Evolutionary conservation across 1,284 basidiomycete species (phyloP).

Genomic region (Cutaneotrichosporon spelunceum): DNA sequence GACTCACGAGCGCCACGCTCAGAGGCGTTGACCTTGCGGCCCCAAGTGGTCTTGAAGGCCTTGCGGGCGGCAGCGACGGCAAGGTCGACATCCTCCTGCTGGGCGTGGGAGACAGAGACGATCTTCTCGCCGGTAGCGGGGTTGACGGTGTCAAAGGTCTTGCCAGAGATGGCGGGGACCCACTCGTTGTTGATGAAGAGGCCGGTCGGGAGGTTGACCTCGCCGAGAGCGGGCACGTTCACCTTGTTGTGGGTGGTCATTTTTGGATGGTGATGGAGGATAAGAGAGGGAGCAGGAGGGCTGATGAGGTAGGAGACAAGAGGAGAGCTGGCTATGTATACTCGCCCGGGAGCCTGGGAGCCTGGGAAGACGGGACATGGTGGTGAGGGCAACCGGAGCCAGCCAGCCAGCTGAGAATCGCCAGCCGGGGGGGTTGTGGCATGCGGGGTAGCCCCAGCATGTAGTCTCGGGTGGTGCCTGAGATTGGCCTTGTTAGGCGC

Average conservation of each 20-base stretch:
- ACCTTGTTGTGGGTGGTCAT: conserved; percentile 26
- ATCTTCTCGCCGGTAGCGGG: conserved; percentile 58
- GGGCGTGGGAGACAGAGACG: conserved; percentile 35
- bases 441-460: neutral
- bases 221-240: conserved; percentile 32
- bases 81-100: conserved; percentile 65
- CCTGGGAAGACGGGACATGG: no score
- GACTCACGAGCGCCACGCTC: conserved; percentile 62
- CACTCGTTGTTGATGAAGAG: conserved; percentile 66
- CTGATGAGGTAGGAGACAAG: neutral
- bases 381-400: no score
- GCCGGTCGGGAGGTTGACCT: conserved; percentile 67
- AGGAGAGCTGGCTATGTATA: neutral
- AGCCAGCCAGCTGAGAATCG: no score
- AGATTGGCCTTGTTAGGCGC: neutral
- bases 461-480: neutral
- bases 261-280: neutral
- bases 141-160: conserved; percentile 34
- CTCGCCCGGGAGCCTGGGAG: neutral
- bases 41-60: conserved; percentile 82
- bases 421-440: neutral
- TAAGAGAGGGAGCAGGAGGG: neutral
- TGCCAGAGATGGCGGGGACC: conserved; percentile 28
- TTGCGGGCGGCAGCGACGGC: conserved; percentile 79
- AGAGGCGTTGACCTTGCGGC: conserved; percentile 75